Evolutionary conservation across 495 filamentous ascomycete species (phyloP).

Genomic region (Xylaria curta): DNA sequence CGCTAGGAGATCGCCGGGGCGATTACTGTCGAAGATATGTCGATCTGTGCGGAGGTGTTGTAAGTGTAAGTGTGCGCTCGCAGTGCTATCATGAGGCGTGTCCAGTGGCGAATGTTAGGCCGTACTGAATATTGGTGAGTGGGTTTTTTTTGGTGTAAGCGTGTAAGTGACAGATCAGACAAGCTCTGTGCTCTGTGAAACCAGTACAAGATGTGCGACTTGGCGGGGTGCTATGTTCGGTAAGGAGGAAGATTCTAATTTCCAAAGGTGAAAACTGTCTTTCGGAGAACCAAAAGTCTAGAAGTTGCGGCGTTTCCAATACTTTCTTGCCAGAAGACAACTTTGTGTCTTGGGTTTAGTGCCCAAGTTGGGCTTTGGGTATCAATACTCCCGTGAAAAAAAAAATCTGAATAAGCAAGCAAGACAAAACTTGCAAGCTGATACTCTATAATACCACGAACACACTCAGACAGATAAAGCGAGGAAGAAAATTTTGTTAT

Average conservation of each 20-base stretch:
- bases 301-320: constrained; percentile 5
- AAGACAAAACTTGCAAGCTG: constrained; percentile 21
- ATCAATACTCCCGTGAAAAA: constrained; percentile 7
- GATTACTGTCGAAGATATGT: constrained; percentile 5
- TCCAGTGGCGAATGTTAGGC: constrained; percentile 19
- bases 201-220: background rate
- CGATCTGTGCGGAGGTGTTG: constrained; percentile 11
- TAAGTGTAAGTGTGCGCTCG: background rate
- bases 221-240: constrained; percentile 1
- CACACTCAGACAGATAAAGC: background rate
- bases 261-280: constrained; percentile 15
- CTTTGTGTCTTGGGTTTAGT: constrained; percentile 17
- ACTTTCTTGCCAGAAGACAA: background rate
- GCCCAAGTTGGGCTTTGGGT: constrained; percentile 31
- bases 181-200: background rate
- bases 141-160: constrained; percentile 21
- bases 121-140: background rate
- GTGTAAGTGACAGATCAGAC: constrained; percentile 23
- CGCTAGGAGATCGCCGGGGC: constrained; percentile 12
- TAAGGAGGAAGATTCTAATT: constrained; percentile 16
- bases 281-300: constrained; percentile 12
- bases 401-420: constrained; percentile 14
- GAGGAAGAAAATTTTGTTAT: constrained; percentile 5
- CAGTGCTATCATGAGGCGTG: constrained; percentile 16
- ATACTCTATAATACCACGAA: background rate